These are phyloP conservation scores for Kregervanrija fluxuum DNA, from an alignment of 805 yeast species.

Conservation along the genomic window DNA sequence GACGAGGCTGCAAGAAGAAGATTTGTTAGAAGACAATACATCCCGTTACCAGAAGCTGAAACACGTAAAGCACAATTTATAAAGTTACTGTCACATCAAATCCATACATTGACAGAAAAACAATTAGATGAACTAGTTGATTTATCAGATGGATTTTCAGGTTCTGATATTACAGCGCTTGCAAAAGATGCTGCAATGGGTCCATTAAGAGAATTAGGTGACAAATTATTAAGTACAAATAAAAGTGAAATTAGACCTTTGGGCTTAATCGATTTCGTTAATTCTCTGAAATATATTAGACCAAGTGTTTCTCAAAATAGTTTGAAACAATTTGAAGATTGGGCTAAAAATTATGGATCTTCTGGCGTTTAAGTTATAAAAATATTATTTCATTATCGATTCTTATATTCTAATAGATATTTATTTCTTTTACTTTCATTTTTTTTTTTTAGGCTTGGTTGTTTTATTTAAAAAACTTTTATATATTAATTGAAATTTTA, in stretches of 20 bases:
- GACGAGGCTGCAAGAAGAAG: conserved; percentile 96
- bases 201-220: conserved; percentile 86
- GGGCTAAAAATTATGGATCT: conserved; percentile 85
- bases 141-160: conserved; percentile 67
- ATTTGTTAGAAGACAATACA: conserved; percentile 85
- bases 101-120: conserved; percentile 54
- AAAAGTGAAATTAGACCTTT: conserved; percentile 77
- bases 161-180: conserved; percentile 85
- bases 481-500: too few species aligned
- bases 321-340: conserved; percentile 68
- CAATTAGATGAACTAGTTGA: conserved; percentile 57
- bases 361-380: conserved; percentile 46
- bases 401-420: too few species aligned
- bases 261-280: conserved; percentile 61
- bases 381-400: too few species aligned
- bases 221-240: conserved; percentile 59
- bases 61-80: conserved; percentile 68
- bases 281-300: conserved; percentile 69
- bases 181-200: conserved; percentile 99
- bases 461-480: too few species aligned
- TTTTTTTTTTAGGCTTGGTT: too few species aligned
- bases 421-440: too few species aligned
- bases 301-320: conserved; percentile 88
- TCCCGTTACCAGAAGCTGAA: conserved; percentile 86
- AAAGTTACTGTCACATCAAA: conserved; percentile 63